Conservation (phyloP, 257 asterid species). For the Solanum infundibuliforme region DNA sequence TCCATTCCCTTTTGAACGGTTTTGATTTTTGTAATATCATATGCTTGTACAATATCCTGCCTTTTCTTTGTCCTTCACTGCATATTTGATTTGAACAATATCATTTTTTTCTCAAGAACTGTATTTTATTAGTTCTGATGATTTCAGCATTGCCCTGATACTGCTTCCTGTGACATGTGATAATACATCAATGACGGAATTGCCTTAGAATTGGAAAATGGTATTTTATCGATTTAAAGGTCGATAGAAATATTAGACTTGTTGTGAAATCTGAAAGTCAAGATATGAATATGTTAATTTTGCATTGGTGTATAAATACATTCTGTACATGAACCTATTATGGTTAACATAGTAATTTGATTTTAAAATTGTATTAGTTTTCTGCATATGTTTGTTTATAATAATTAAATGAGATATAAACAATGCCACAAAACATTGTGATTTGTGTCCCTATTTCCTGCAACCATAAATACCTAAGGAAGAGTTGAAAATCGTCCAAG, state of each 20-base stretch:
- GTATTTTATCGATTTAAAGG: neutral
- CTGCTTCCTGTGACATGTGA: neutral
- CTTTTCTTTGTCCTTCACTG: neutral
- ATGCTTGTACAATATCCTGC: neutral
- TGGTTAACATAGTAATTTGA: too few relatives aligned
- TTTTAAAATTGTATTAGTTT: too few relatives aligned
- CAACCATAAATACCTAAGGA: neutral
- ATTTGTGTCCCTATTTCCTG: too few relatives aligned
- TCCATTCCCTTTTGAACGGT: conserved; percentile 41
- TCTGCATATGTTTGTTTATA: neutral
- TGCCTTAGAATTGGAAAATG: neutral
- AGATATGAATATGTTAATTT: neutral
- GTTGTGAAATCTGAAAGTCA: neutral
- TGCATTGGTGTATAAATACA: neutral
- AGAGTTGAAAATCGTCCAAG: neutral
- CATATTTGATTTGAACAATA: neutral
- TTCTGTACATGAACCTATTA: too few relatives aligned
- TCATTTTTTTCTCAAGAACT: neutral
- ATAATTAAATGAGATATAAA: neutral
- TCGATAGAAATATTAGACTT: neutral
- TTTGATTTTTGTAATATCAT: conserved; percentile 15
- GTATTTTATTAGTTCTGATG: neutral
- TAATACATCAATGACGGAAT: neutral
- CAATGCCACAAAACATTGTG: too few relatives aligned
- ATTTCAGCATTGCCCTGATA: neutral